Base-by-base conservation (phyloP, 2,329 filamentous ascomycete genomes). In the Tothia fuscella region DNA sequence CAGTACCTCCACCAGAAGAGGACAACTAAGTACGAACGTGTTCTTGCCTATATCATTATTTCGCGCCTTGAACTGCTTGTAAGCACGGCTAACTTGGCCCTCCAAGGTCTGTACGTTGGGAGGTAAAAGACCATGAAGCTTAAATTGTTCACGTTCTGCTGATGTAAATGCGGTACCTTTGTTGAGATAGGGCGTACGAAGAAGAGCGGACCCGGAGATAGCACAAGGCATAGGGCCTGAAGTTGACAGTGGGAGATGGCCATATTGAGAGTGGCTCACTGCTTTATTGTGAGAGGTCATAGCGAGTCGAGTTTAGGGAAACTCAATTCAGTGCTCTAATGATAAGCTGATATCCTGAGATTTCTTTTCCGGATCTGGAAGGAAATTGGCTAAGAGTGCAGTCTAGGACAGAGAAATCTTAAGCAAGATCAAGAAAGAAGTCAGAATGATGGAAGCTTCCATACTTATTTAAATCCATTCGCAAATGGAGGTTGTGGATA, bases 121-220 rank as follows among this genome's bases (percentile, higher is more conserved):
- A 0, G 87, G 87, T 0, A 93, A 65, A 5, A 93, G 63, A 3
- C 85, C 82, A 14, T 76, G 71, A 2, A 93, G 71, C 24, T 74
- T 73, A 57, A 93, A 93, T 1, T 65, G 62, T 3, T 65, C 61
- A 9, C 86, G 74, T 54, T 93, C 86, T 21, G 82, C 63, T 0
- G 64, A 52, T 0, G 81, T 72, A 50, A 89, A 89, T 0, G 78
- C 84, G 3, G 84, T 86, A 22, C 86, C 86, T 59, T 91, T 91
- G 64, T 93, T 93, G 63, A 86, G 79, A 51, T 74, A 77, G 2
- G 79, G 70, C 9, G 73, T 75, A 46, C 76, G 72, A 6, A 86
- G 66, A 5, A 86, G 62, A 0, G 71, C 66, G 30, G 58, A 56
- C 44, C 41, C 41, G 26, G 43, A 20, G 4, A 45, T 24, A 13